Evolutionary conservation across 106 monocot species (phyloP).

Genomic region (Chionographis japonica): DNA sequence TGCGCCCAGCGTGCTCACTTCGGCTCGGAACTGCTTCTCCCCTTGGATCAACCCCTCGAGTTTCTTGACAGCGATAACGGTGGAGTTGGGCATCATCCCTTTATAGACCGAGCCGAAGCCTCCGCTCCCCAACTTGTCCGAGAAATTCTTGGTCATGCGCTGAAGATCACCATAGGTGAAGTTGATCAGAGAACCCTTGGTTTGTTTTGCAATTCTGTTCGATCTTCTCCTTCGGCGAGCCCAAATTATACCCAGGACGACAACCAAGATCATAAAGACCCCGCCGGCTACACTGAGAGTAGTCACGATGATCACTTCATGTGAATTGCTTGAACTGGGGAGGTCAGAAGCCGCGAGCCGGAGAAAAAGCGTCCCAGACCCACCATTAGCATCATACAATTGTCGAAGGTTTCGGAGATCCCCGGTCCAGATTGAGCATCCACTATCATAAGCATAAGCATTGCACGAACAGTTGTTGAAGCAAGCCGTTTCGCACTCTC

Average conservation of each 20-base stretch:
- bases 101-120: slow-evolving; percentile 41
- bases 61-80: slow-evolving; percentile 28
- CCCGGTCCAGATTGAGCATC: slow-evolving; percentile 31
- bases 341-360: slow-evolving; percentile 32
- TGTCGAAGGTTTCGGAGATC: slow-evolving; percentile 21
- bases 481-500: slow-evolving; percentile 21
- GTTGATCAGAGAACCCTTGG: slow-evolving; percentile 13
- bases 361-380: slow-evolving; percentile 19
- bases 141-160: slow-evolving; percentile 36
- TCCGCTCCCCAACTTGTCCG: slow-evolving; percentile 25
- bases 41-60: slow-evolving; percentile 24
- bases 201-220: neutral
- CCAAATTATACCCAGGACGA: neutral
- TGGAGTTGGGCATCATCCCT: slow-evolving; percentile 24
- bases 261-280: neutral
- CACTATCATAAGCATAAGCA: slow-evolving; percentile 17
- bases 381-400: slow-evolving; percentile 2
- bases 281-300: slow-evolving; percentile 11
- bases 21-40: slow-evolving; percentile 40
- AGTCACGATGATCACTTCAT: neutral
- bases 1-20: slow-evolving; percentile 27
- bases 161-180: slow-evolving; percentile 16
- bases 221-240: slow-evolving; percentile 8
- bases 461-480: slow-evolving; percentile 36
- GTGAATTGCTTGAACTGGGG: slow-evolving; percentile 3